A percentile compares a stretch with the other conserved stretches of the same genome.
Conservation (phyloP, 805 yeast genomes). For the Saccharomyces kudriavzevii region DNA sequence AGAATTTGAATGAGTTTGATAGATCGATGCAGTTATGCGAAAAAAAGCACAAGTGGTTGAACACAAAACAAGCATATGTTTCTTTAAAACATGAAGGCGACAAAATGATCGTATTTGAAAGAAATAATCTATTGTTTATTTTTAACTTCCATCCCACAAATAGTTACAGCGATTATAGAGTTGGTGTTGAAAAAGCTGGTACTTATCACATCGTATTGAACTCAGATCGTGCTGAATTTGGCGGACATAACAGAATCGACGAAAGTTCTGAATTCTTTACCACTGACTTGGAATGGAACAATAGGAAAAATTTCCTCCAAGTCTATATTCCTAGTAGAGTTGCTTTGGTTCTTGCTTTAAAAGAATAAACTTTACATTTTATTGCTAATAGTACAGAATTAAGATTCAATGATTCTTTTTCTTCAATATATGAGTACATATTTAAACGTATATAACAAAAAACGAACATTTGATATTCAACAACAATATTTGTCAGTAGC, state of each 20-base stretch:
- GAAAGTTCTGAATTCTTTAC: conserved; percentile 52
- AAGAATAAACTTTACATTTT: conserved; percentile 4
- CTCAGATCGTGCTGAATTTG: conserved; percentile 61
- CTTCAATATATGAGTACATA: not conserved
- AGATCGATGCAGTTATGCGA: conserved; percentile 76
- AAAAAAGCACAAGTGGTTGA: conserved; percentile 60
- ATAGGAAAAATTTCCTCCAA: conserved; percentile 65
- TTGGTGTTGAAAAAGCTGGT: conserved; percentile 83
- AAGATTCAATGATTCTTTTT: not conserved
- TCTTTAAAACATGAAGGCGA: conserved; percentile 84
- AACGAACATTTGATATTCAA: not conserved
- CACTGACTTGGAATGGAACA: conserved; percentile 71
- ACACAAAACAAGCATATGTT: conserved; percentile 68
- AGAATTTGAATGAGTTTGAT: conserved; percentile 74
- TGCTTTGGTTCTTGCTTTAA: conserved; percentile 50
- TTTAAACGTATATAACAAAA: not conserved
- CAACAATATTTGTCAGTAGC: too few relatives aligned
- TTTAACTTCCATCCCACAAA: conserved; percentile 86
- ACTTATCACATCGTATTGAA: conserved; percentile 65
- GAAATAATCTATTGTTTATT: conserved; percentile 74
- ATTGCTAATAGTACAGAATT: not conserved
- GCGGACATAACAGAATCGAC: conserved; percentile 76
- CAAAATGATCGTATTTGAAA: conserved; percentile 81
- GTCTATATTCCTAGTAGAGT: conserved; percentile 75
- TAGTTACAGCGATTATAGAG: conserved; percentile 76